Evolutionary conservation across 257 asterid species (phyloP).

Genomic region (Solanum lignicaule): DNA sequence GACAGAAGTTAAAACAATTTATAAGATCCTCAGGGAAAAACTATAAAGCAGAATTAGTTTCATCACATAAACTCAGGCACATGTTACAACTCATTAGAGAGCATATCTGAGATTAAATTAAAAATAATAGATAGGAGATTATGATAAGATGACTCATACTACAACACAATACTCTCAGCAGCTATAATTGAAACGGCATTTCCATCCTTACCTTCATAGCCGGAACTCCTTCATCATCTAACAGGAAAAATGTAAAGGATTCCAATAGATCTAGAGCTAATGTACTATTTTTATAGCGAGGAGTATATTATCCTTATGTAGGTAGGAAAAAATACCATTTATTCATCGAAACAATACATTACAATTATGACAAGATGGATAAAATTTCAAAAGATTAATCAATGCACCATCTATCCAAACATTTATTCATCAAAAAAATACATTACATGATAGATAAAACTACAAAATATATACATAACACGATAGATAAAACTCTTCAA

Average conservation of each 20-base stretch:
- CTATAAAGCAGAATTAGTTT: neutral
- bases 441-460: too few species aligned
- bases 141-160: neutral
- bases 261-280: conserved; percentile 37
- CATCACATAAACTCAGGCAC: neutral
- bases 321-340: too few species aligned
- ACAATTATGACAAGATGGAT: too few species aligned
- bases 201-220: conserved; percentile 58
- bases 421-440: too few species aligned
- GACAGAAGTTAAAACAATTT: neutral
- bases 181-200: neutral
- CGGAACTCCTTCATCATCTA: conserved; percentile 79
- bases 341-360: too few species aligned
- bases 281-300: too few species aligned
- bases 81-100: neutral
- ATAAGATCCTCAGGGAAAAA: neutral
- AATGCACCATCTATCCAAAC: too few species aligned
- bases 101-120: neutral
- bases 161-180: neutral
- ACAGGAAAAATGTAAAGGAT: conserved; percentile 69
- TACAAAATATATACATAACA: too few species aligned
- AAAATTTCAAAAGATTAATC: too few species aligned
- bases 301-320: too few species aligned
- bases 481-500: too few species aligned
- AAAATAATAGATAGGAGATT: neutral